phyloP scores from a whole-genome alignment of 202 grass and related monocot genomes.

The Eragrostis tef region DNA sequence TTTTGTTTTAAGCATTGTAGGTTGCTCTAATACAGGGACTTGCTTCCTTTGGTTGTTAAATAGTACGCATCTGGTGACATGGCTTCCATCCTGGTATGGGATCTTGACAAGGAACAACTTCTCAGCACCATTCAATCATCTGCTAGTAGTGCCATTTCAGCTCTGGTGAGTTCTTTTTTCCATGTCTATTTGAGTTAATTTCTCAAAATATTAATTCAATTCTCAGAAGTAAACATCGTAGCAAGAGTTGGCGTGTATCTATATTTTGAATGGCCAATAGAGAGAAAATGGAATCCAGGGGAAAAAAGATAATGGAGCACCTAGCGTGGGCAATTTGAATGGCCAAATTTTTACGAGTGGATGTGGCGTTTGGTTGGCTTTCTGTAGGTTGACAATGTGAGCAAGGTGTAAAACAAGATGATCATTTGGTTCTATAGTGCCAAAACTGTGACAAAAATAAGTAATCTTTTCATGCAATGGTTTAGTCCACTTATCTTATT shows the following conservation, averaged over 20 bases:
- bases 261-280: background rate
- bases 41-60: conserved; percentile 37
- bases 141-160: conserved; percentile 70
- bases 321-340: background rate
- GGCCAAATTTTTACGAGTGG: background rate
- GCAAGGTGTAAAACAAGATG: background rate
- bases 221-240: background rate
- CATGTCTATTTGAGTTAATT: conserved; percentile 23
- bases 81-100: conserved; percentile 78
- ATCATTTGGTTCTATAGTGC: background rate
- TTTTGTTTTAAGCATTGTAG: conserved; percentile 4
- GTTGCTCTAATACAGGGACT: conserved; percentile 26
- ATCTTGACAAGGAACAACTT: conserved; percentile 93
- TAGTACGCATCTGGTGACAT: conserved; percentile 87
- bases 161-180: conserved; percentile 63
- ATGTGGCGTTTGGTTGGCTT: conserved; percentile 15
- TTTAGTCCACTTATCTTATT: conserved; percentile 25
- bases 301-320: background rate
- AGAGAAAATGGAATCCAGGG: background rate
- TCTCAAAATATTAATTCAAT: background rate
- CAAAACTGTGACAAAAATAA: conserved; percentile 10
- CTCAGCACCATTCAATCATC: conserved; percentile 71
- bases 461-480: background rate
- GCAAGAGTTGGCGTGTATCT: conserved; percentile 1
- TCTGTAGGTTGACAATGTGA: conserved; percentile 36